Conservation (phyloP, 768 basidiomycete species). For the Leccinum uliginosum region DNA sequence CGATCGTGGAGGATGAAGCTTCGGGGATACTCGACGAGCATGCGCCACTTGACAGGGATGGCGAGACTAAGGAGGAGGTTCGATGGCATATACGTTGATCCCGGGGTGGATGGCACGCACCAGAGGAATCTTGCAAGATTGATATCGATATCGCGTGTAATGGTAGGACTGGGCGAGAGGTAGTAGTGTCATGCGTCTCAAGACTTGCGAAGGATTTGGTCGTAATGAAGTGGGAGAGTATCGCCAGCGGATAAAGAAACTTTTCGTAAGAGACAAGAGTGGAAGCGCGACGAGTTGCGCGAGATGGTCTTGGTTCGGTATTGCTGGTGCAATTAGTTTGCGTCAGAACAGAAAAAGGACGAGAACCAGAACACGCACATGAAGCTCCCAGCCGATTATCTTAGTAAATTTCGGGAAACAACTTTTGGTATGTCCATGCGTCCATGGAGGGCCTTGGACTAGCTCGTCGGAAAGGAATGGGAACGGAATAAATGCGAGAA, state of each 20-base stretch:
- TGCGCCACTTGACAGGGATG: conserved; percentile 15
- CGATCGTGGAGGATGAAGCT: too few relatives aligned
- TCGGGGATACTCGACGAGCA: too few relatives aligned
- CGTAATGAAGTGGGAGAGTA: conserved; percentile 37
- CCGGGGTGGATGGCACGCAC: conserved; percentile 75
- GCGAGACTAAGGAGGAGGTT: conserved; percentile 41
- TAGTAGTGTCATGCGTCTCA: not conserved
- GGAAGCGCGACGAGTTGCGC: conserved; percentile 63
- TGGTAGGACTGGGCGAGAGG: conserved; percentile 29
- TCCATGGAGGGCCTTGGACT: conserved; percentile 72
- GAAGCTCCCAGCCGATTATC: conserved; percentile 61
- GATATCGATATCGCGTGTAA: conserved; percentile 47
- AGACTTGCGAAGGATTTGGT: conserved; percentile 4
- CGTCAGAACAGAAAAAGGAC: conserved; percentile 27
- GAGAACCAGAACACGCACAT: conserved; percentile 40
- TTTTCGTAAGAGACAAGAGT: conserved; percentile 60
- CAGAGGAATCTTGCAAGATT: conserved; percentile 75
- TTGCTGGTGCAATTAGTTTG: not conserved
- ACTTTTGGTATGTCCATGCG: conserved; percentile 75
- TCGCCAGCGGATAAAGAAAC: conserved; percentile 51
- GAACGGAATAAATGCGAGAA: conserved; percentile 21
- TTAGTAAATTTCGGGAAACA: conserved; percentile 62
- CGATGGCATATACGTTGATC: conserved; percentile 66
- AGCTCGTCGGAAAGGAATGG: conserved; percentile 73
- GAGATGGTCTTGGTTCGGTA: conserved; percentile 44